Percentiles rank a stretch among this genome's conserved stretches.
Conservation (phyloP, 257 asterid genomes). For the Penstemon newberryi region DNA sequence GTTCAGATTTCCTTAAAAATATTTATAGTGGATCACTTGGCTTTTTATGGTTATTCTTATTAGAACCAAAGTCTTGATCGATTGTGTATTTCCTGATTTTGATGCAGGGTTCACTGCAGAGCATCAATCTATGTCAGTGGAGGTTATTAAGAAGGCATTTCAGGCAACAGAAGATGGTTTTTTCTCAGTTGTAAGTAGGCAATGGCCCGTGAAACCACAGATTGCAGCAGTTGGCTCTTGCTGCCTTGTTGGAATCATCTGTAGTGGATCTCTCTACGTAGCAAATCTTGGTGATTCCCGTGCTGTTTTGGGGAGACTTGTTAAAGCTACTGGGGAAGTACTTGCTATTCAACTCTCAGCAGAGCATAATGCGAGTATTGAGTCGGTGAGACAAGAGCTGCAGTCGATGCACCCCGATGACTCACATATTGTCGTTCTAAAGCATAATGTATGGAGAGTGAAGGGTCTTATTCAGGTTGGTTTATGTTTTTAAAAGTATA, state of each 20-base stretch:
- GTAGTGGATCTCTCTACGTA: constrained; percentile 63
- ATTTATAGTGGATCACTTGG: neutral
- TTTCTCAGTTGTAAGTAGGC: constrained; percentile 57
- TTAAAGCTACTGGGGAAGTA: constrained; percentile 65
- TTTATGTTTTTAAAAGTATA: neutral
- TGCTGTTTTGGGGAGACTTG: constrained; percentile 77
- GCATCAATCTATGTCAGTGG: constrained; percentile 58
- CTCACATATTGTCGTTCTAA: constrained; percentile 72
- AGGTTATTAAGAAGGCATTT: constrained; percentile 63
- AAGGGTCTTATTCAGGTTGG: constrained; percentile 88
- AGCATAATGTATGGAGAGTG: constrained; percentile 89
- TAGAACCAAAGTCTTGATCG: neutral
- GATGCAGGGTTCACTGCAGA: constrained; percentile 59
- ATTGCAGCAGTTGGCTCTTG: constrained; percentile 86
- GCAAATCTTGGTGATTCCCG: constrained; percentile 90
- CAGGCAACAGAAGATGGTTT: constrained; percentile 73
- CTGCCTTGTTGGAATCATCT: constrained; percentile 81
- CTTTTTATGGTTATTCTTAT: neutral
- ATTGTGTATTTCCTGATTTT: neutral
- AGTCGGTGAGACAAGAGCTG: constrained; percentile 77
- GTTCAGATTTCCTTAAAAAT: too few species aligned
- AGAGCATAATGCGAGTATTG: constrained; percentile 75
- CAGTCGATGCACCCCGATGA: constrained; percentile 76
- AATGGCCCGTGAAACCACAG: constrained; percentile 64
- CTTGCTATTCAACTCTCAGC: constrained; percentile 70